Evolutionary conservation across 352 stramenopile genomes (phyloP).

Genomic region (Aphanomyces euteiches): DNA sequence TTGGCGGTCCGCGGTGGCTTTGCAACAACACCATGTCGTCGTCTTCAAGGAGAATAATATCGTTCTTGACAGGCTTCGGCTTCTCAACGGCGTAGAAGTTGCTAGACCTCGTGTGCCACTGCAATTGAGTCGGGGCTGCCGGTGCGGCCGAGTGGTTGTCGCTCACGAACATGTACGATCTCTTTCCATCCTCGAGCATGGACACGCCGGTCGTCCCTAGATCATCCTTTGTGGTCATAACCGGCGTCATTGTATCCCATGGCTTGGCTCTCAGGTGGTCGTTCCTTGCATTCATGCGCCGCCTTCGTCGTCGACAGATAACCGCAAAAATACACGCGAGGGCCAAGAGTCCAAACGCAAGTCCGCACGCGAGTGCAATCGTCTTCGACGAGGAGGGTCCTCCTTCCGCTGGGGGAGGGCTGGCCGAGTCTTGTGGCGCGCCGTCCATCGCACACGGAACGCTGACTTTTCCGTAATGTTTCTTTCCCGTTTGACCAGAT

Average conservation of each 20-base stretch:
- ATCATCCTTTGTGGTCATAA: not conserved
- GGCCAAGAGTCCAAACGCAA: constrained; percentile 15
- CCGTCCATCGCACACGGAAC: too few relatives aligned
- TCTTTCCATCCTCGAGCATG: not conserved
- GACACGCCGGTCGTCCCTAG: not conserved
- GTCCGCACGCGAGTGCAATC: not conserved
- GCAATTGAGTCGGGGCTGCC: not conserved
- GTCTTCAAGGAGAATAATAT: constrained; percentile 29
- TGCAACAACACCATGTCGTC: constrained; percentile 22
- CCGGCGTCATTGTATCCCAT: not conserved
- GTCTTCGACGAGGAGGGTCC: not conserved
- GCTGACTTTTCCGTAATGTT: too few relatives aligned
- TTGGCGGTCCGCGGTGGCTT: not conserved
- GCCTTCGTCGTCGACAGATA: not conserved
- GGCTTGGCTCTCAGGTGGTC: not conserved
- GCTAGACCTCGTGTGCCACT: not conserved
- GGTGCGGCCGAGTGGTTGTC: not conserved
- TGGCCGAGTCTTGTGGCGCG: too few relatives aligned
- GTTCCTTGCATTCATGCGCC: too few relatives aligned
- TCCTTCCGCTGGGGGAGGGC: too few relatives aligned
- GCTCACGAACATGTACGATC: not conserved
- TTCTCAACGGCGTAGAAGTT: not conserved
- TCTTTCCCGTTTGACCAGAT: too few relatives aligned
- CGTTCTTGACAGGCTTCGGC: not conserved
- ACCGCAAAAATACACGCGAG: not conserved